Evolutionary conservation across 139 green algal genomes (phyloP).

Genomic region (Chlamydomonas sphaeroides): DNA sequence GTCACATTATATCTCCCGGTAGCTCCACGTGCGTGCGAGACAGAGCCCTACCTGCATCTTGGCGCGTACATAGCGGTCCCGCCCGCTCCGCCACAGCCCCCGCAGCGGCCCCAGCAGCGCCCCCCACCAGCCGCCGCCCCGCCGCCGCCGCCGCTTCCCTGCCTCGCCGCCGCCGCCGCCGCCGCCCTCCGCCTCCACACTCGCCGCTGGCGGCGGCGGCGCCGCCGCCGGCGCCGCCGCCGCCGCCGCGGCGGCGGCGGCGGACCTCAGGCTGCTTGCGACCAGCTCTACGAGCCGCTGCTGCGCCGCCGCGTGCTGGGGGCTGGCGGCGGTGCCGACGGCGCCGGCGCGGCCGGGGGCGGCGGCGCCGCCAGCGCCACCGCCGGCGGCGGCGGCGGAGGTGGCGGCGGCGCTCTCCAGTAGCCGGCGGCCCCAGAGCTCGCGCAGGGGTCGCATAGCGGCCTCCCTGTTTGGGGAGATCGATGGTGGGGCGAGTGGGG

Average conservation of each 20-base stretch:
- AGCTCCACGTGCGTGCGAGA: no score
- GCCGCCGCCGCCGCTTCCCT: background rate
- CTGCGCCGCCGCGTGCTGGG: constrained; percentile 18
- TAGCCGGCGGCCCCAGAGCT: constrained; percentile 57
- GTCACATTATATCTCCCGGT: no score
- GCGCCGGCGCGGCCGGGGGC: background rate
- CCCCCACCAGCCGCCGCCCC: background rate
- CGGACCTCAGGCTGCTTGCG: background rate
- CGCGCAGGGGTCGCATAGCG: constrained; percentile 59
- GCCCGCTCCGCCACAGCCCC: no score
- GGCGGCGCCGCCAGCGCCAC: background rate
- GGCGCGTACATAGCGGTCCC: no score
- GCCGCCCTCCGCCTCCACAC: background rate
- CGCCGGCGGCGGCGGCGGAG: background rate
- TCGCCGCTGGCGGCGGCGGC: background rate
- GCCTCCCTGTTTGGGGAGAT: no score
- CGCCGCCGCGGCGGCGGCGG: background rate
- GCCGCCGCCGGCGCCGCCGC: background rate
- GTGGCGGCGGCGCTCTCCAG: constrained; percentile 11
- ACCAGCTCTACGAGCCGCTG: constrained; percentile 41
- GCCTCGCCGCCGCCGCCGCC: background rate
- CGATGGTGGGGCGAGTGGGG: background rate
- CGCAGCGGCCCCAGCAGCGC: no score
- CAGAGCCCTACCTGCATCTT: no score
- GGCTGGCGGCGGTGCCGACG: background rate